Percentiles rank a stretch among this genome's conserved stretches.
These are phyloP conservation scores for Ramaria sp. DNA, from an alignment of 768 basidiomycete species.

Conservation along the genomic window DNA sequence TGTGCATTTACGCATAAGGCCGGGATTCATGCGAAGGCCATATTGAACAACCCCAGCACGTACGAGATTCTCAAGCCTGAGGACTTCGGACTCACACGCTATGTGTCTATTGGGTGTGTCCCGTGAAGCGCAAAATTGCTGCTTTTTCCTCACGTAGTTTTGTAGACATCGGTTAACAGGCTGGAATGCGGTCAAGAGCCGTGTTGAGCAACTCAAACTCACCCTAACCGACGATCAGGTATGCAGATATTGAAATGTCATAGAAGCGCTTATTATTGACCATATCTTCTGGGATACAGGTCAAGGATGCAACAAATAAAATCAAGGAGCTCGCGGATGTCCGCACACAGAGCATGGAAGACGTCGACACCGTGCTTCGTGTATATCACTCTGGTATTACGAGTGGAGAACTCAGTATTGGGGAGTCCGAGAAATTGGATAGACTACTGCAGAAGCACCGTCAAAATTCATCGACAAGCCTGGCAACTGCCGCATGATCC, in stretches of 20 bases:
- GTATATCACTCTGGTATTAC: conserved; percentile 93
- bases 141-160: neutral
- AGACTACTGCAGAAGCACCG: conserved; percentile 75
- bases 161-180: conserved; percentile 85
- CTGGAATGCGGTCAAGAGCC: conserved; percentile 99
- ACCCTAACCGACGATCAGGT: conserved; percentile 85
- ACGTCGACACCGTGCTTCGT: conserved; percentile 93
- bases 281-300: conserved; percentile 26
- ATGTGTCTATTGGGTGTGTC: conserved; percentile 87
- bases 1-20: conserved; percentile 99
- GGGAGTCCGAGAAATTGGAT: conserved; percentile 89
- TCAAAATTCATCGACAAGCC: conserved; percentile 17
- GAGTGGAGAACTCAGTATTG: conserved; percentile 83
- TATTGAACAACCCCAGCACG: conserved; percentile 97
- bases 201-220: conserved; percentile 94
- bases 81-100: conserved; percentile 95
- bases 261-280: neutral
- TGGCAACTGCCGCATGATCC: neutral
- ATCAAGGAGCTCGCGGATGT: conserved; percentile 99
- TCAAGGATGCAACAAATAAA: conserved; percentile 98
- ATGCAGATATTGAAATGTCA: conserved; percentile 12
- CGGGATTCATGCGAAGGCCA: conserved; percentile 99
- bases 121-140: neutral
- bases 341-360: conserved; percentile 97
- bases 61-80: conserved; percentile 99